phyloP scores from a whole-genome alignment of 257 asterid species.

The Nicotiana paniculata region DNA sequence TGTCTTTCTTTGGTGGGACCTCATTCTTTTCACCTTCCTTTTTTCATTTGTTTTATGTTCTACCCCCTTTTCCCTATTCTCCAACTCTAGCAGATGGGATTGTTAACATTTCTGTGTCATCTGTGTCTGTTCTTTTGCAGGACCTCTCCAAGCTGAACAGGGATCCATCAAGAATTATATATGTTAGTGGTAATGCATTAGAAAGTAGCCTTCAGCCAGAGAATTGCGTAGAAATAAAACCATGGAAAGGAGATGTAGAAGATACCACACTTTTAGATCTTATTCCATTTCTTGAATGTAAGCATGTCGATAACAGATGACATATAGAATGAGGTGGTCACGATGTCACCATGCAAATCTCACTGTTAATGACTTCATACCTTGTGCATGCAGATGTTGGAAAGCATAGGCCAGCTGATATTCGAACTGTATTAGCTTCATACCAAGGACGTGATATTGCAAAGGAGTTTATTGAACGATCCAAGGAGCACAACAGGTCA shows the following conservation, averaged over 20 bases:
- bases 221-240: constrained; percentile 55
- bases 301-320: constrained; percentile 15
- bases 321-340: neutral
- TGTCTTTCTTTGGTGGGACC: neutral
- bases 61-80: neutral
- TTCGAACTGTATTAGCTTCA: constrained; percentile 73
- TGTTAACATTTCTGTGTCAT: neutral
- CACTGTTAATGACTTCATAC: neutral
- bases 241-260: constrained; percentile 74
- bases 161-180: constrained; percentile 70
- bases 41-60: neutral
- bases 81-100: neutral
- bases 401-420: constrained; percentile 64
- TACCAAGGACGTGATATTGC: constrained; percentile 78
- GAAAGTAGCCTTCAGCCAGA: constrained; percentile 85
- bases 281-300: constrained; percentile 89
- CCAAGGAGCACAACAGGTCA: constrained; percentile 72
- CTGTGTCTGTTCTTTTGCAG: constrained; percentile 36
- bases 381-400: constrained; percentile 62
- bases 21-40: neutral
- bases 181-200: constrained; percentile 66
- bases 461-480: constrained; percentile 79
- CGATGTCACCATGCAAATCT: neutral
- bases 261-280: constrained; percentile 87
- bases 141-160: constrained; percentile 82